Evolutionary conservation across 352 stramenopile species (phyloP).

Genomic region (Phytopythium oedochilum): DNA sequence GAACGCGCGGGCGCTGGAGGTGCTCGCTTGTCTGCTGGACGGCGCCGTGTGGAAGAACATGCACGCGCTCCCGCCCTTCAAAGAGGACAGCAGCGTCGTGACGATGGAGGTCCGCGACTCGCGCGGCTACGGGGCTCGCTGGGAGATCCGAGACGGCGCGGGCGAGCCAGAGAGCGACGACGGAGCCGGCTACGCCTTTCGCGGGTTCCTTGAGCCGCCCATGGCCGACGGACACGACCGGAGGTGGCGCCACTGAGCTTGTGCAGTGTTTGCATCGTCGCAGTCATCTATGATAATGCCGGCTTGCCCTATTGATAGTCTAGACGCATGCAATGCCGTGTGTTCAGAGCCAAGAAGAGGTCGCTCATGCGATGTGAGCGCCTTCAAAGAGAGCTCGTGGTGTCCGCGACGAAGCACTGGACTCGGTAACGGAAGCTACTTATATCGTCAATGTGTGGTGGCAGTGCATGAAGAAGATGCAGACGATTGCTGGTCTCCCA

Average conservation of each 20-base stretch:
- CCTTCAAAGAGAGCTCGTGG: no score
- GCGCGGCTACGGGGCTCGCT: slow-evolving; percentile 69
- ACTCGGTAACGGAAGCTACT: not conserved
- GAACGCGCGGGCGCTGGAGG: slow-evolving; percentile 47
- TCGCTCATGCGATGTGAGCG: no score
- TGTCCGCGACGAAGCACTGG: no score
- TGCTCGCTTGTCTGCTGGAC: slow-evolving; percentile 50
- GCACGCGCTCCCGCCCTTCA: slow-evolving; percentile 48
- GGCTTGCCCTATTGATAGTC: not conserved
- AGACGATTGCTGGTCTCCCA: no score
- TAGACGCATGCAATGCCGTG: no score
- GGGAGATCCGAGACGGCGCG: slow-evolving; percentile 34
- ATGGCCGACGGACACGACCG: slow-evolving; percentile 73
- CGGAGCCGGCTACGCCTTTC: slow-evolving; percentile 24
- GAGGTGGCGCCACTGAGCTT: slow-evolving; percentile 52
- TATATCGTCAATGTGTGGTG: not conserved
- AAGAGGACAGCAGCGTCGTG: slow-evolving; percentile 31
- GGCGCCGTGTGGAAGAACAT: slow-evolving; percentile 74
- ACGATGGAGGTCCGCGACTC: slow-evolving; percentile 72
- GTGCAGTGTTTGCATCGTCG: no score
- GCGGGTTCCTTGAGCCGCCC: slow-evolving; percentile 81
- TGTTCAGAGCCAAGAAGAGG: no score
- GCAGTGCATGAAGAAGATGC: no score
- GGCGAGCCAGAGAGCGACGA: slow-evolving; percentile 9
- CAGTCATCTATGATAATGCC: not conserved